Evolutionary conservation across 768 basidiomycete genomes (phyloP).

Genomic region (Cyathus striatus): DNA sequence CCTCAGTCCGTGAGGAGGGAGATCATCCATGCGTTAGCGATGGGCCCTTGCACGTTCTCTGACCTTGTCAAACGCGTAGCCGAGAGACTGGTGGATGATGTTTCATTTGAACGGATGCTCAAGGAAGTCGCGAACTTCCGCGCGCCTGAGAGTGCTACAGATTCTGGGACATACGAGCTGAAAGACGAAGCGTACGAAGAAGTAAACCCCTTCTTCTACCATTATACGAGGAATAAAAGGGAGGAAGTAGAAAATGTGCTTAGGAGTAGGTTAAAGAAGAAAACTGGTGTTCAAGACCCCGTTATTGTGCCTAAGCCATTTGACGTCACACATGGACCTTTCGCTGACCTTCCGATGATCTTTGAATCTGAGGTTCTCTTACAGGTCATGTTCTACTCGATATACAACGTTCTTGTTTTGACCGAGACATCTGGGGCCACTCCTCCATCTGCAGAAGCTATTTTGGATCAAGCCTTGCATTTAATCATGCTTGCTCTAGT

Average conservation of each 20-base stretch:
- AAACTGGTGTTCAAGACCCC: constrained; percentile 53
- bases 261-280: constrained; percentile 61
- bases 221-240: constrained; percentile 90
- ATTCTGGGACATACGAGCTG: constrained; percentile 85
- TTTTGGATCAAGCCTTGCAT: constrained; percentile 85
- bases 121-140: constrained; percentile 77
- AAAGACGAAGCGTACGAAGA: constrained; percentile 79
- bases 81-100: constrained; percentile 82
- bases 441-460: constrained; percentile 80
- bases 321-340: constrained; percentile 62
- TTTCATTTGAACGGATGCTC: constrained; percentile 76
- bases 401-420: constrained; percentile 67
- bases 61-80: constrained; percentile 89
- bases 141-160: constrained; percentile 70
- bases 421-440: constrained; percentile 55
- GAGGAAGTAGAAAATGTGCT: constrained; percentile 85
- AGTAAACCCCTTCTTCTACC: constrained; percentile 94
- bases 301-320: constrained; percentile 75
- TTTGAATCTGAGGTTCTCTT: constrained; percentile 70
- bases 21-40: constrained; percentile 85
- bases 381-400: constrained; percentile 79
- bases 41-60: constrained; percentile 84
- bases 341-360: constrained; percentile 53
- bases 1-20: constrained; percentile 69
- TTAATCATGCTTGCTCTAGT: constrained; percentile 81